Base-by-base conservation (phyloP, 257 asterid species). In the Lantana camara region DNA sequence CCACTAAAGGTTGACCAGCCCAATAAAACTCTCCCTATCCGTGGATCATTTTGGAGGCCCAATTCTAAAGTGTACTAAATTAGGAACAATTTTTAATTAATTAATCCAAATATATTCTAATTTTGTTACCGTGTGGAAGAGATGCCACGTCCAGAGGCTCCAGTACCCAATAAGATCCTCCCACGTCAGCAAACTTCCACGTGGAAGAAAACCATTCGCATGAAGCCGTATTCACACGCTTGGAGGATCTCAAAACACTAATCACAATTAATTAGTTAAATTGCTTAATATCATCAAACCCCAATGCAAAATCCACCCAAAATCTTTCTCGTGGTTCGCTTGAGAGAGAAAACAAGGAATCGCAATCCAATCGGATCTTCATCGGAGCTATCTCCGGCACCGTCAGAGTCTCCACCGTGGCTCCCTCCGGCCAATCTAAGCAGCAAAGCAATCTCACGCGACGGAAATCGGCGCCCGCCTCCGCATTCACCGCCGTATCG, bases 351-450 rank as follows among this genome's bases (percentile, higher is more conserved):
- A 46, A 54, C 68, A n/a, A n/a, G n/a, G 67, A 67, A 67, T 38
- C 6, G 57, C 69, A 55, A 27, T 55, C 60, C 10, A 3, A 51
- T 48, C 73, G 71, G 73, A 64, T 22, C 73, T 14, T 48, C 57
- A 53, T 70, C 75, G 78, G 87, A 71, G 79, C 74, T 82, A 74
- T 70, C 82, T 73, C 81, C 80, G 85, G 37, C 78, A 60, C 73
- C 62, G 67, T 46, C 23, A 55, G 44, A 68, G 32, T 57, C 58
- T 75, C 74, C 77, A 79, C 67, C 90, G 96, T 88, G 98, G 96
- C 98, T 91, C 51, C 98, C 63, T 74, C 96, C 67, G 80, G 82
- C 77, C 79, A 63, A 61, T 68, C 67, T 52, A 79, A 60, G 65
- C 87, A 74, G 12, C 78, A 72, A 17, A 82, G 74, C 64, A 83